Percentiles rank a stretch among this genome's conserved stretches.
Evolutionary conservation across 1,284 basidiomycete species (phyloP).

Genomic region (Ganoderma resinaceum): DNA sequence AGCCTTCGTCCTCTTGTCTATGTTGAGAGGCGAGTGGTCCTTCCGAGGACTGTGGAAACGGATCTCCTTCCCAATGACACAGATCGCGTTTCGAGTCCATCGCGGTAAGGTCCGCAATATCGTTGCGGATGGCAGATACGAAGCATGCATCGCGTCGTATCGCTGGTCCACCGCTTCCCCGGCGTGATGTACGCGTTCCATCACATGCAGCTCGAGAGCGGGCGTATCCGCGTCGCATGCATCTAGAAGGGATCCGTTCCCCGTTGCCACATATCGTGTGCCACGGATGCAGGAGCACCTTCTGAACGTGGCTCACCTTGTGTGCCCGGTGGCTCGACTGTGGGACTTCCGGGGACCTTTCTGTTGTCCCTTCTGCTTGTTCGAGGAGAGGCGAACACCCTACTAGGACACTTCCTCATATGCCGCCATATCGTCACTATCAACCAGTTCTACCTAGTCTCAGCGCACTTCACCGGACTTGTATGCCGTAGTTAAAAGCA

Average conservation of each 20-base stretch:
- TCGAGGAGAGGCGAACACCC: not conserved
- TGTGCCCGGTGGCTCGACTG: slow-evolving; percentile 7
- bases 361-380: not conserved
- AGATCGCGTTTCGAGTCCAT: not conserved
- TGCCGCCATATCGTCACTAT: not conserved
- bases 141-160: not conserved
- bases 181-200: not conserved
- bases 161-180: not conserved
- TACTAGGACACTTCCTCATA: not conserved
- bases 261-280: not conserved
- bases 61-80: not conserved
- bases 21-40: not conserved
- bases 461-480: not conserved
- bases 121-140: not conserved
- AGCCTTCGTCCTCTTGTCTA: not conserved
- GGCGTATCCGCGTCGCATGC: not conserved
- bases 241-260: not conserved
- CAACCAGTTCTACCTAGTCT: not conserved
- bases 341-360: not conserved
- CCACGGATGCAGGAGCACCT: not conserved
- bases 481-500: not conserved
- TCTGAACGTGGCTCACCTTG: not conserved
- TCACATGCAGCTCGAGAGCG: not conserved
- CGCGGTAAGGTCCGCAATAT: not conserved
- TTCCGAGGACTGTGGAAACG: not conserved